These are phyloP conservation scores for Peronospora tabacina DNA, from an alignment of 352 stramenopile species.

Conservation along the genomic window DNA sequence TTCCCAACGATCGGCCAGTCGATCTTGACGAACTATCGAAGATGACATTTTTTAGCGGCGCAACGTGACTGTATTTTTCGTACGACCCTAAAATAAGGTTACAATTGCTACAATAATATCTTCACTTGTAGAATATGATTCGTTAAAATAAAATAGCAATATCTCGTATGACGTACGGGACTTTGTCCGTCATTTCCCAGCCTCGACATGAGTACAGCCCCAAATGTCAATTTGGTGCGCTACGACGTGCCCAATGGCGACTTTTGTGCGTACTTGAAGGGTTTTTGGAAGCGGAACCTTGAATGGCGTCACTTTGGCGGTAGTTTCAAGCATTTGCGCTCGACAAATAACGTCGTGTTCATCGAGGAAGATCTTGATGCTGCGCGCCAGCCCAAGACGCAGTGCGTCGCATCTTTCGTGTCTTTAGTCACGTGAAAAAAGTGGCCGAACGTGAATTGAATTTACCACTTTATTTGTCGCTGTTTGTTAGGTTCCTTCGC, in stretches of 20 bases:
- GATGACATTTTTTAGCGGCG: too few relatives aligned
- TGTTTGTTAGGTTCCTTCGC: constrained; percentile 48
- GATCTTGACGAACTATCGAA: too few relatives aligned
- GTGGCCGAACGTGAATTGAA: too few relatives aligned
- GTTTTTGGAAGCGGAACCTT: constrained; percentile 78
- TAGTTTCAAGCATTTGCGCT: constrained; percentile 71
- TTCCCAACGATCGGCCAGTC: too few relatives aligned
- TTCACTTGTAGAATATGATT: too few relatives aligned
- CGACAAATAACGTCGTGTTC: constrained; percentile 75
- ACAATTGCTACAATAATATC: too few relatives aligned
- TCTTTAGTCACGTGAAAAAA: neutral
- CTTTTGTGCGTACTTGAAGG: constrained; percentile 63
- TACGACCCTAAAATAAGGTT: too few relatives aligned
- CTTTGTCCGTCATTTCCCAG: too few relatives aligned
- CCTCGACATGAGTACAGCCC: constrained; percentile 14
- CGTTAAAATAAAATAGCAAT: too few relatives aligned
- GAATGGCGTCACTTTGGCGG: constrained; percentile 71
- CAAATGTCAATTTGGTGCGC: constrained; percentile 28
- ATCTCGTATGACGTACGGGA: too few relatives aligned
- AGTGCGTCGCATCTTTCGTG: constrained; percentile 23
- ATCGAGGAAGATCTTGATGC: constrained; percentile 71
- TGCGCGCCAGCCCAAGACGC: constrained; percentile 61
- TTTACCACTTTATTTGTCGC: neutral
- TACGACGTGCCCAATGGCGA: constrained; percentile 59
- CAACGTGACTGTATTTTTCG: too few relatives aligned